These are phyloP conservation scores for Mikania micrantha DNA, from an alignment of 129 eudicot species.

Conservation along the genomic window DNA sequence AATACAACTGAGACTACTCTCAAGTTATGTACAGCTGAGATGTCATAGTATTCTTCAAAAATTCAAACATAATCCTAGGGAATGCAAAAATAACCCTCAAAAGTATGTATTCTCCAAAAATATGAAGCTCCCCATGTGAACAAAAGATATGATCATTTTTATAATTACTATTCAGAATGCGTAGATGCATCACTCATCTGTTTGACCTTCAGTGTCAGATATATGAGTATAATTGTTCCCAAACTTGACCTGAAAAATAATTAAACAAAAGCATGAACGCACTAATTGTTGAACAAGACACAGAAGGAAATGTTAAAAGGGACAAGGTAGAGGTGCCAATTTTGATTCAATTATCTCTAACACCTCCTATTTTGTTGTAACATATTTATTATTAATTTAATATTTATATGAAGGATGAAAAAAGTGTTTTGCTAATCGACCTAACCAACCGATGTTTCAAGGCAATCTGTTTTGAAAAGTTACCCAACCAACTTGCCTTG, in stretches of 20 bases:
- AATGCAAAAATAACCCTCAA: background rate
- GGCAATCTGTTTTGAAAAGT: background rate
- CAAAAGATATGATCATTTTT: background rate
- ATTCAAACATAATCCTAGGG: background rate
- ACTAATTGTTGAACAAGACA: background rate
- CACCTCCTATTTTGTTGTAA: too few species aligned
- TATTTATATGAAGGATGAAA: background rate
- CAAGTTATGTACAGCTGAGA: slow-evolving; percentile 13
- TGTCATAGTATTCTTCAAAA: slow-evolving; percentile 1
- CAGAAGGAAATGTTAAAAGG: background rate
- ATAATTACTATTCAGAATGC: slow-evolving; percentile 25
- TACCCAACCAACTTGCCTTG: background rate
- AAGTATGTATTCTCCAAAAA: background rate
- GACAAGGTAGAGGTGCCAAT: background rate
- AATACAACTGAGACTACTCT: background rate
- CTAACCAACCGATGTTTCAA: background rate
- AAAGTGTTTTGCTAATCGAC: background rate
- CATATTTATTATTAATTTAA: background rate
- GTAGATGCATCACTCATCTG: slow-evolving; percentile 42
- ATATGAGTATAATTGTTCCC: slow-evolving; percentile 79
- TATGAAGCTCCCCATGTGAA: slow-evolving; percentile 1
- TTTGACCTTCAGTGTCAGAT: slow-evolving; percentile 64
- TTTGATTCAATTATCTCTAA: background rate
- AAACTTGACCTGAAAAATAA: slow-evolving; percentile 65
- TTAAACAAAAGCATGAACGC: slow-evolving; percentile 1